Conservation (phyloP, 129 eudicot genomes). For the Cynara cardunculus region DNA sequence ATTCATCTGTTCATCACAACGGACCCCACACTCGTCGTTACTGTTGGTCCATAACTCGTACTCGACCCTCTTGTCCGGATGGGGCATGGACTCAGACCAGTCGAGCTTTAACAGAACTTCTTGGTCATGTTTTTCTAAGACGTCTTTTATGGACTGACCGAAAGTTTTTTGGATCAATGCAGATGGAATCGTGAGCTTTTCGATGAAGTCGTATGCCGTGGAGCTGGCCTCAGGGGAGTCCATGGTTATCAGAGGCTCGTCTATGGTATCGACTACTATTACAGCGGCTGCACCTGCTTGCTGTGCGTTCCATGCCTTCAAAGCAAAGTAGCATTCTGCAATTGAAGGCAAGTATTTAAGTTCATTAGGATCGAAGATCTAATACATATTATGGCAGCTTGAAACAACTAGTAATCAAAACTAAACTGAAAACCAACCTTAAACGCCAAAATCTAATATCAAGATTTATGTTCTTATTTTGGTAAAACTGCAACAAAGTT, state of each 20-base stretch:
- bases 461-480: not conserved
- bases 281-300: constrained; percentile 96
- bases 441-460: not conserved
- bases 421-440: not conserved
- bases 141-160: constrained; percentile 57
- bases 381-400: not conserved
- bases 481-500: not conserved
- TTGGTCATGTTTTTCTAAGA: constrained; percentile 54
- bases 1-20: constrained; percentile 88
- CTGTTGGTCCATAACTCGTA: constrained; percentile 97
- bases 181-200: constrained; percentile 75
- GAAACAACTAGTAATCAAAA: not conserved
- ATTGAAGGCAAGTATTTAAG: not conserved
- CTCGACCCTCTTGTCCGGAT: constrained; percentile 88
- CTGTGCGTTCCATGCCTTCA: constrained; percentile 93
- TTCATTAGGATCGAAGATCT: not conserved
- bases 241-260: constrained; percentile 91
- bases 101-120: constrained; percentile 75
- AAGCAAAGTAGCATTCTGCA: constrained; percentile 87
- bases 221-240: constrained; percentile 86
- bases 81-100: constrained; percentile 99
- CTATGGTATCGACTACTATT: constrained; percentile 66
- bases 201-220: constrained; percentile 72
- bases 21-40: constrained; percentile 92
- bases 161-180: constrained; percentile 55